Percentiles rank a stretch among this genome's conserved stretches.
Conservation (phyloP, 2,329 filamentous ascomycete species). For the Nothophaeocryptopus gaeumannii region DNA sequence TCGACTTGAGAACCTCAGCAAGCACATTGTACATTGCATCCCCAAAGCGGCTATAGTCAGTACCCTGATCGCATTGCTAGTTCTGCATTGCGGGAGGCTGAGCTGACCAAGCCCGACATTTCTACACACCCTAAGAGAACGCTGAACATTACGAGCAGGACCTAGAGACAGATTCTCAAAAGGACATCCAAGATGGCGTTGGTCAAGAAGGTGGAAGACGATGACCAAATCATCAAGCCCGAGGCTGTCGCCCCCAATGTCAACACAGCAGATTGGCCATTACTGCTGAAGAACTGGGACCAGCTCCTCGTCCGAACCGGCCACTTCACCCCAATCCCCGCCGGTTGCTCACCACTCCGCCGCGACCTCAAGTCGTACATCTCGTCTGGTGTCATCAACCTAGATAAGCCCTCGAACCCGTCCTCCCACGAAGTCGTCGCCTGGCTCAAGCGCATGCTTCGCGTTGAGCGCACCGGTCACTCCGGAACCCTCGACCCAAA, state of each 20-base stretch:
- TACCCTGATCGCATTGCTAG: conserved; percentile 15
- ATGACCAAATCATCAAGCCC: conserved; percentile 72
- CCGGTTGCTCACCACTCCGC: conserved; percentile 85
- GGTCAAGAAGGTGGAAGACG: conserved; percentile 44
- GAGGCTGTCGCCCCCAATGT: conserved; percentile 73
- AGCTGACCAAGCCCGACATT: conserved; percentile 19
- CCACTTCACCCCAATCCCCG: conserved; percentile 94
- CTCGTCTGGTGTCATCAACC: conserved; percentile 96
- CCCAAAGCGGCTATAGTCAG: conserved; percentile 18
- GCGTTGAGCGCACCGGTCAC: conserved; percentile 95
- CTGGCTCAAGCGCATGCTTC: conserved; percentile 97
- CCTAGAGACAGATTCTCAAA: neutral
- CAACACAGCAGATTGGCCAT: conserved; percentile 86
- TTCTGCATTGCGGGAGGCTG: conserved; percentile 14
- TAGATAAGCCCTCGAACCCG: conserved; percentile 95
- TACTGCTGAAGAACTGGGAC: conserved; percentile 95
- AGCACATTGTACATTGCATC: conserved; percentile 7
- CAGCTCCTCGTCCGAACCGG: conserved; percentile 82
- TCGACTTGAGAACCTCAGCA: neutral
- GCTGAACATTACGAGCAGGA: neutral
- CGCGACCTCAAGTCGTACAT: conserved; percentile 97
- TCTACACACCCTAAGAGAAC: neutral
- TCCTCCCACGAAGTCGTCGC: conserved; percentile 98
- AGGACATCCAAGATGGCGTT: conserved; percentile 42
- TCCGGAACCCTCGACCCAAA: conserved; percentile 97